Conservation (phyloP, 257 asterid genomes). For the Oldenlandia corymbosa region DNA sequence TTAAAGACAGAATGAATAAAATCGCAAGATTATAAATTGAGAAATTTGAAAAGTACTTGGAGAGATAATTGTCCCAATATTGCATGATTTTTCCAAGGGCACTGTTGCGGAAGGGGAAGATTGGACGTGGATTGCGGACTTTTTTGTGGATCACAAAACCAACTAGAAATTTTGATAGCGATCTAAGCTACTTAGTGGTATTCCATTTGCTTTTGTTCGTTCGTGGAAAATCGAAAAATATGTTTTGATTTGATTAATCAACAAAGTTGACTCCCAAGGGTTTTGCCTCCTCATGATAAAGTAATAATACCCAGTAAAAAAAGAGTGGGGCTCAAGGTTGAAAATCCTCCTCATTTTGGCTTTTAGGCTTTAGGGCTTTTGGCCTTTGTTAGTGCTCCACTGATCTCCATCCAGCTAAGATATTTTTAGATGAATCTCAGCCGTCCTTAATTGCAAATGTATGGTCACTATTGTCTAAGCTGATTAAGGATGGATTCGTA, state of each 20-base stretch:
- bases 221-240: not conserved
- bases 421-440: slow-evolving; percentile 3
- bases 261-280: not conserved
- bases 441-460: not conserved
- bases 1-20: too few relatives aligned
- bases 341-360: not conserved
- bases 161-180: not conserved
- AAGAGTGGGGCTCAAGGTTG: not conserved
- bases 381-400: slow-evolving; percentile 23
- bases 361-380: too few relatives aligned
- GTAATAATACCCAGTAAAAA: not conserved
- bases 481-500: not conserved
- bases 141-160: too few relatives aligned
- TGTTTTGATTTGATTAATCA: not conserved
- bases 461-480: not conserved
- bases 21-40: too few relatives aligned
- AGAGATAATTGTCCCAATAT: too few relatives aligned
- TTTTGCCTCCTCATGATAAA: not conserved
- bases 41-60: too few relatives aligned
- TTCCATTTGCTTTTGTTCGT: too few relatives aligned
- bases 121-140: too few relatives aligned
- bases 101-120: too few relatives aligned
- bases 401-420: not conserved
- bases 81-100: too few relatives aligned
- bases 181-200: too few relatives aligned